Percentiles rank a stretch among this genome's conserved stretches.
Conservation (phyloP, 2,329 filamentous ascomycete species). For the Pseudogymnoascus sp. region DNA sequence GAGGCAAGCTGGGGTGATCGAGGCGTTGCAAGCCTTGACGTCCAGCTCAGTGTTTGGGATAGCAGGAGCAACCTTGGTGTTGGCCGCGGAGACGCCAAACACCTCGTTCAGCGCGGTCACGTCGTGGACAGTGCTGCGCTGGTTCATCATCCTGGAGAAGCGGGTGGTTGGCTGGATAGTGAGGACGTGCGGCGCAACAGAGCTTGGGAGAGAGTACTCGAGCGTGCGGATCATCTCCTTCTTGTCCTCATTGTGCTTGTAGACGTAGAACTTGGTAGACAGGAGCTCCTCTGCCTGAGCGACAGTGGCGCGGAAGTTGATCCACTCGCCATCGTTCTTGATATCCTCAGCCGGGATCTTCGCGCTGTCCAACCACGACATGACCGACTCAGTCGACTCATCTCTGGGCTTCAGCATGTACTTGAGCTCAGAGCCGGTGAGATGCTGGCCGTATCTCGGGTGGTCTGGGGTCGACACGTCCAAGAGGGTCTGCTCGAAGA, state of each 20-base stretch:
- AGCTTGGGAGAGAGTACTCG: slow-evolving; percentile 32
- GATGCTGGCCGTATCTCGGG: slow-evolving; percentile 41
- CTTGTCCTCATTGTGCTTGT: slow-evolving; percentile 18
- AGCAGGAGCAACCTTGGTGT: background rate
- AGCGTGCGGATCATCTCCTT: slow-evolving; percentile 31
- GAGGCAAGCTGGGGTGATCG: slow-evolving; percentile 30
- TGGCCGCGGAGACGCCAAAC: slow-evolving; percentile 11
- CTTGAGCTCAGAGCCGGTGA: slow-evolving; percentile 37
- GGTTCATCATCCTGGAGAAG: slow-evolving; percentile 23
- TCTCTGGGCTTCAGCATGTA: slow-evolving; percentile 34
- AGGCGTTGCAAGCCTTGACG: slow-evolving; percentile 24
- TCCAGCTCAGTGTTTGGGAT: slow-evolving; percentile 14
- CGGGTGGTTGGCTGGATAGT: slow-evolving; percentile 36
- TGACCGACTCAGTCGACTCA: slow-evolving; percentile 31
- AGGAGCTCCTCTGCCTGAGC: slow-evolving; percentile 24
- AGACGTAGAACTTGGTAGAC: slow-evolving; percentile 24
- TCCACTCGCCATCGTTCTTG: slow-evolving; percentile 32
- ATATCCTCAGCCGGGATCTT: slow-evolving; percentile 12
- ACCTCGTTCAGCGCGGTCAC: background rate
- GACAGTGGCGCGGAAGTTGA: slow-evolving; percentile 23
- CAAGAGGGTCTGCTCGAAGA: slow-evolving; percentile 19
- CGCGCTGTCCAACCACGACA: slow-evolving; percentile 37
- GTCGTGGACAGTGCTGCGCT: background rate
- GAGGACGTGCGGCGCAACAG: slow-evolving; percentile 31
- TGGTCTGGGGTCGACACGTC: slow-evolving; percentile 39